Evolutionary conservation across 306 rosid species (phyloP).

Genomic region (Chamaecrista fasciculata): DNA sequence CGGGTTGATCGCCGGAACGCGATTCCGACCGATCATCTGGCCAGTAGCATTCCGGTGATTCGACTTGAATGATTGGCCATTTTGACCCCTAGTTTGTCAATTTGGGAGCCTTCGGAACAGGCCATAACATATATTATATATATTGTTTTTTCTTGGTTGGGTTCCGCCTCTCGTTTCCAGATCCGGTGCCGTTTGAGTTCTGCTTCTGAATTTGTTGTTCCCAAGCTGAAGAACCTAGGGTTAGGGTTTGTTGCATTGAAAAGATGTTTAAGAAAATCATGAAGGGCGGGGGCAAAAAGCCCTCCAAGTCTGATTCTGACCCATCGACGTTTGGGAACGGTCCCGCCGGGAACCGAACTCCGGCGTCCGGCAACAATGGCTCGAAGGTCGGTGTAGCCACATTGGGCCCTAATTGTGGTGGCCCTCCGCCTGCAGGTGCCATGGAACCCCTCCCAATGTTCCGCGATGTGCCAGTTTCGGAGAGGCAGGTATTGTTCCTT

Average conservation of each 20-base stretch:
- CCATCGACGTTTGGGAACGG: conserved; percentile 36
- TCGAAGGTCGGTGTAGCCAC: conserved; percentile 51
- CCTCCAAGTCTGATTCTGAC: conserved; percentile 86
- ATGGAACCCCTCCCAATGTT: conserved; percentile 71
- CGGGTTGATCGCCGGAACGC: conserved; percentile 57
- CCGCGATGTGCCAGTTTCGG: conserved; percentile 65
- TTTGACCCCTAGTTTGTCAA: conserved; percentile 37
- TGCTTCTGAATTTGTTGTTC: conserved; percentile 32
- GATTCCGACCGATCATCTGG: conserved; percentile 39
- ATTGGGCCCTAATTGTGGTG: conserved; percentile 24
- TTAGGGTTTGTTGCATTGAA: conserved; percentile 47
- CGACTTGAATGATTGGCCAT: conserved; percentile 42
- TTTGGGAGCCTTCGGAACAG: conserved; percentile 4
- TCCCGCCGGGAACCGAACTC: conserved; percentile 41
- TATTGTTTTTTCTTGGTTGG: conserved; percentile 16
- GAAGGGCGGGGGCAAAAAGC: conserved; percentile 77
- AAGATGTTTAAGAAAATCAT: conserved; percentile 87
- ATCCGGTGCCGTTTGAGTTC: conserved; percentile 41
- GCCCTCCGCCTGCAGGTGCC: conserved; percentile 47
- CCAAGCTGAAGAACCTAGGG: conserved; percentile 37
- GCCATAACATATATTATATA: too few species aligned
- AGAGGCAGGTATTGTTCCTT: conserved; percentile 63
- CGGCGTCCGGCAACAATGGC: conserved; percentile 59
- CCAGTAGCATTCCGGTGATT: conserved; percentile 55
- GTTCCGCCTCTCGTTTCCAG: conserved; percentile 33